Evolutionary conservation across 2,329 filamentous ascomycete genomes (phyloP), one percentile per base, ranked within the genome.

Genomic region (Penicillium sclerotigenum): DNA sequence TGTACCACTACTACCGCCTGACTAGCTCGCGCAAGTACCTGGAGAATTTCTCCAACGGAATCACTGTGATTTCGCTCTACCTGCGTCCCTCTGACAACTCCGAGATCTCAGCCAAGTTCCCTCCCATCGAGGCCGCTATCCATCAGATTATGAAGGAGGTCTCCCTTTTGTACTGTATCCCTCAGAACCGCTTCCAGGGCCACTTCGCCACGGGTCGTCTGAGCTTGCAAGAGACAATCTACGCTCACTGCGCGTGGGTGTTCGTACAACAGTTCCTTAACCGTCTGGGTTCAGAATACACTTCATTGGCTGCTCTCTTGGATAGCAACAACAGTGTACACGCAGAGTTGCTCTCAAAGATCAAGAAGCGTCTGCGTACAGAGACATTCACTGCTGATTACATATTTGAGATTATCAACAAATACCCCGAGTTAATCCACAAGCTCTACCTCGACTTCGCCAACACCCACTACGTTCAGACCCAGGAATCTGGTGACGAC

Each of bases 141-240:
- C 90, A 97, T 77, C 94, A 99, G 77, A 97, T 99, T 79, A 96
- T 94, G 80, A 97, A 97, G 82, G 94, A 99, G 75, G 88, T 96
- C 48, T 97, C 94, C 1, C 83, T 99, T 56, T 82, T 99, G 18
- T 99, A 97, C 84, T 99, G 94, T 74, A 89, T 99, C 64, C 94
- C 94, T 14, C 93, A 96, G 75, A 99, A 96, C 82, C 94, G 92
- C 76, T 91, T 99, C 74, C 93, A 97, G 76, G 80, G 82, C 56
- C 85, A 96, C 66, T 99, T 99, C 74, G 89, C 90, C 48, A 86
- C 84, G 16, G 92, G 92, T 47, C 84, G 88, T 65, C 81, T 99
- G 62, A 97, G 92, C 71, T 81, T 99, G 49, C 94, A 99, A 74
- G 94, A 99, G 78, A 92, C 93, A 13, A 91, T 97, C 68, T 99